Conservation (phyloP, 192 early-diverging fungal species). For the Allomyces arbusculus region DNA sequence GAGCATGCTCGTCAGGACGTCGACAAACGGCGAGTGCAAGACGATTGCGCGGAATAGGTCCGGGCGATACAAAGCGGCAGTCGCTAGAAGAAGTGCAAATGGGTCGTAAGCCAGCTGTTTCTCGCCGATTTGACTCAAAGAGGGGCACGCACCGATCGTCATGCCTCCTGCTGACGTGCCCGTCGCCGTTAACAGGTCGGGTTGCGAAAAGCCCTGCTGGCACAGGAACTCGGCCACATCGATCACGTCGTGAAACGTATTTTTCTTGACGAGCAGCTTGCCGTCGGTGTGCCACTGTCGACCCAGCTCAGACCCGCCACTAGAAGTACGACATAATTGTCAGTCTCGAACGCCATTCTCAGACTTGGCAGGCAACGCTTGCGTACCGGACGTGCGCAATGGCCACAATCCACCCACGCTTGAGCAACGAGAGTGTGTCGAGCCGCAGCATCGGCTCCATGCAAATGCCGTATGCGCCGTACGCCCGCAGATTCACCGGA, state of each 20-base stretch:
- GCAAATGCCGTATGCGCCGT: constrained; percentile 66
- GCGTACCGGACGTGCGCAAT: constrained; percentile 47
- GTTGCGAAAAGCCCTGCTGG: constrained; percentile 26
- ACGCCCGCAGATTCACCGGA: constrained; percentile 41
- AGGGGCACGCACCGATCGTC: constrained; percentile 30
- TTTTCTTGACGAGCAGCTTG: constrained; percentile 42
- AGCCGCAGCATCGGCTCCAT: constrained; percentile 58
- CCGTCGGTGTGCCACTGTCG: constrained; percentile 56
- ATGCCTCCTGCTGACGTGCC: constrained; percentile 64
- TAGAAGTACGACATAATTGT: no score
- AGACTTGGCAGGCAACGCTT: no score
- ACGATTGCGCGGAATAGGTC: constrained; percentile 57
- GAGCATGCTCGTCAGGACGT: constrained; percentile 67
- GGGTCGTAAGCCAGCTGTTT: no score
- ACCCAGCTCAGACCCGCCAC: constrained; percentile 60
- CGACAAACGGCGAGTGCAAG: constrained; percentile 63
- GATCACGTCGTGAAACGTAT: constrained; percentile 52
- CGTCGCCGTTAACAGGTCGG: constrained; percentile 32
- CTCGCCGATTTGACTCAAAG: not conserved
- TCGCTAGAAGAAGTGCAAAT: not conserved
- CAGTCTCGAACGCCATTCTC: no score
- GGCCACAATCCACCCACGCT: constrained; percentile 59
- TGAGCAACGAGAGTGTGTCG: constrained; percentile 50
- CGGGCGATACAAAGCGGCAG: constrained; percentile 33
- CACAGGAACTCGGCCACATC: constrained; percentile 44